phyloP scores from a whole-genome alignment of 306 rosid genomes.

The Luffa aegyptiaca region DNA sequence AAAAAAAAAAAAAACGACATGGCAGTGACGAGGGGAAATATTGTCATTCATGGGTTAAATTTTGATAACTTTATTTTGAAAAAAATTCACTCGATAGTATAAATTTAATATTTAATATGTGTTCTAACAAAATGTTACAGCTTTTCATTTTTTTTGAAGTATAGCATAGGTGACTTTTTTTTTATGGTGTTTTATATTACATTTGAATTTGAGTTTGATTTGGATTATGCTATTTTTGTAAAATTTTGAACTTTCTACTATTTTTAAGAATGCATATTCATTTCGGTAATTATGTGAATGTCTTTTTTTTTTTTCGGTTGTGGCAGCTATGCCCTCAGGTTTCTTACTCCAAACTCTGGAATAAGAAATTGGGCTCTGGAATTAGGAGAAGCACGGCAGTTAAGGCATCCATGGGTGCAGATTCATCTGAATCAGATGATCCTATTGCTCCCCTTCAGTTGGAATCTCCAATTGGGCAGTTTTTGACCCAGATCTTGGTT shows the following conservation, averaged over 20 bases:
- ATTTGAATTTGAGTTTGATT: background rate
- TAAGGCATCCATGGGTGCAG: slow-evolving; percentile 31
- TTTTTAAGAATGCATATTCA: background rate
- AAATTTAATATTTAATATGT: background rate
- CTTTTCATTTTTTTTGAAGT: background rate
- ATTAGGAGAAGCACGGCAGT: slow-evolving; percentile 39
- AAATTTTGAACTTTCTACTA: background rate
- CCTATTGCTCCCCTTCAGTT: slow-evolving; percentile 79
- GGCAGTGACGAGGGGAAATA: background rate
- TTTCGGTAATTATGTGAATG: background rate
- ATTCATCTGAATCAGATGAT: slow-evolving; percentile 31
- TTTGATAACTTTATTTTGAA: background rate
- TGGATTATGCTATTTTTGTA: background rate
- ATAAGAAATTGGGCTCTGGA: slow-evolving; percentile 23
- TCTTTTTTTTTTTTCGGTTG: background rate
- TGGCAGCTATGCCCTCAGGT: slow-evolving; percentile 34
- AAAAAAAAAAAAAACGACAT: too few relatives aligned
- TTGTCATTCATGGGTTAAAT: background rate
- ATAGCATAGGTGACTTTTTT: too few relatives aligned
- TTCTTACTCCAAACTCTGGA: slow-evolving; percentile 32
- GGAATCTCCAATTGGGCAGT: slow-evolving; percentile 89
- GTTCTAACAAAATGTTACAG: background rate
- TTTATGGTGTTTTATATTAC: background rate
- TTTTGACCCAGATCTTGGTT: slow-evolving; percentile 63
- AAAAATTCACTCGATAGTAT: background rate